phyloP scores from a whole-genome alignment of 78 protist genomes.

The Andalucia godoyi region DNA sequence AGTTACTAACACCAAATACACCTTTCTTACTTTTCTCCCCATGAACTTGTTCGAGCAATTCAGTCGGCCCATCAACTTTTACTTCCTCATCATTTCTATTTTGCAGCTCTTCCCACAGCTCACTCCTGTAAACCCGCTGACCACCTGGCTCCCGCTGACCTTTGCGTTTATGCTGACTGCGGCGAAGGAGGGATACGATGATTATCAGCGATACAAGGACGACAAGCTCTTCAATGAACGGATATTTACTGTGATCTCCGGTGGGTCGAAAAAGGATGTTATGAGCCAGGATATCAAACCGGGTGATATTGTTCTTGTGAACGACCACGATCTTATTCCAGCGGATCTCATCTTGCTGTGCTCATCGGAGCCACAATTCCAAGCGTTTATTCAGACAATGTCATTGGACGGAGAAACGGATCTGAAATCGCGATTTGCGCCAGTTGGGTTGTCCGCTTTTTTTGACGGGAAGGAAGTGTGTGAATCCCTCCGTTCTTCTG shows the following conservation, averaged over 20 bases:
- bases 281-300: constrained; percentile 25
- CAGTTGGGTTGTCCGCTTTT: too few relatives aligned
- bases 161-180: constrained; percentile 57
- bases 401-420: constrained; percentile 82
- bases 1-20: constrained; percentile 60
- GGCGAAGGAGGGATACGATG: constrained; percentile 64
- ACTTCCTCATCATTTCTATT: constrained; percentile 57
- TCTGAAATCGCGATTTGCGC: constrained; percentile 46
- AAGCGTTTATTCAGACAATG: constrained; percentile 33
- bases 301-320: constrained; percentile 51
- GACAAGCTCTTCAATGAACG: constrained; percentile 52
- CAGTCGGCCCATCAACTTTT: constrained; percentile 52
- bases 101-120: constrained; percentile 41
- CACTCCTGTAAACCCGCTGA: constrained; percentile 42
- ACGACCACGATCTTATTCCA: constrained; percentile 37
- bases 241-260: neutral
- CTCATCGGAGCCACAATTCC: constrained; percentile 18
- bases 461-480: neutral
- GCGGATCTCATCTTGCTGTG: constrained; percentile 43
- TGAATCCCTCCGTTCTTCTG: neutral
- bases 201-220: constrained; percentile 9
- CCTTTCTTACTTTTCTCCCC: constrained; percentile 38
- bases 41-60: constrained; percentile 62
- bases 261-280: neutral
- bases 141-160: constrained; percentile 61